Evolutionary conservation across 805 yeast species (phyloP), one percentile per base, ranked within the genome.

Genomic region (Yamadazyma ubonensis): DNA sequence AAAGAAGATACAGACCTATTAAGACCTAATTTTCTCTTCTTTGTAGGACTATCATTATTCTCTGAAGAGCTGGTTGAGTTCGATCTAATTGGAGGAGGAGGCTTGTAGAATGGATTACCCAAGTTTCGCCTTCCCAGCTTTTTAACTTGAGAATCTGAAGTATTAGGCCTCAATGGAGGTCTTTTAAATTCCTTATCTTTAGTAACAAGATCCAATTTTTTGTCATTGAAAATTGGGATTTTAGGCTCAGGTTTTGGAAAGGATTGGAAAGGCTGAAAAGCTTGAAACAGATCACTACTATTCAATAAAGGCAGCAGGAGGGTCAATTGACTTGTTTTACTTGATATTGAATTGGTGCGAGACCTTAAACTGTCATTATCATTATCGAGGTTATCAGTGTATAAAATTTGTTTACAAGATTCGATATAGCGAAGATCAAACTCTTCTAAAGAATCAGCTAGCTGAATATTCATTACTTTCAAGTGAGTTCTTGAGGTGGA

Each of bases 261-360:
- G 25, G 22, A 12, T 11, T 37, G 12, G 19, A 36, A 40, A n/a
- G n/a, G n/a, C n/a, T n/a, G 10, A 5, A 12, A 15, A 29, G 22
- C 11, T 11, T 37, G 12, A 18, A 36, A 40, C 17, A 33, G 26
- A 27, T 39, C 45, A 6, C 41, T 29, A 31, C 44, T 40, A 19
- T 49, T 57, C 27, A 50, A 36, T 30, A 57, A 46, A n/a, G 62
- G 62, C 15, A 58, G 54, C 16, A 58, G 53, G 26, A 57, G 44
- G 3, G 57, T 43, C 21, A 51, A 33, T 29, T 49, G 41, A 14
- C 38, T 38, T 2, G 38, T 32, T 19, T 38, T 35, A 10, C 39
- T 9, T n/a, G 47, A 25, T 6, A 45, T 38, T 4, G 49, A 43
- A 23, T 49, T 41, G 5, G 44, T 17, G 28, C 48, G 23, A 9